Percentiles rank a stretch among this genome's conserved stretches.
Evolutionary conservation across 78 protist species (phyloP).

Genomic region (slime mould (Dictyostelium discoideum)): DNA sequence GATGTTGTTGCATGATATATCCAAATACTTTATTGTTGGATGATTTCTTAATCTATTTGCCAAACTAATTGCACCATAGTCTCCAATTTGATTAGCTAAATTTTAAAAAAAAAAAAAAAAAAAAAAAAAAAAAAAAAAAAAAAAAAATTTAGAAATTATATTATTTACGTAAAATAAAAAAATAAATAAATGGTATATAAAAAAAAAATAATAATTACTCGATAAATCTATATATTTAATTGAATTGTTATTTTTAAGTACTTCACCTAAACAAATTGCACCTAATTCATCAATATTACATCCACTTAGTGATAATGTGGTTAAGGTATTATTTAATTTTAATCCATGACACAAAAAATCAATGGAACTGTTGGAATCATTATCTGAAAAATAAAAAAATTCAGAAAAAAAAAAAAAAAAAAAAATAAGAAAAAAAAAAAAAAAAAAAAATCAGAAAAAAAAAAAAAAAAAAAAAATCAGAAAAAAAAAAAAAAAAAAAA

Average conservation of each 20-base stretch:
- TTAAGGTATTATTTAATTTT: background rate
- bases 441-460: background rate
- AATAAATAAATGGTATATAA: too few species aligned
- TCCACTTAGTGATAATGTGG: background rate
- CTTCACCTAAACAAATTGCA: constrained; percentile 9
- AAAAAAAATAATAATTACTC: background rate
- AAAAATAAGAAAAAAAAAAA: background rate
- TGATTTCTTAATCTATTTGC: background rate
- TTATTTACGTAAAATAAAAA: too few species aligned
- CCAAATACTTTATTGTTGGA: background rate
- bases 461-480: background rate
- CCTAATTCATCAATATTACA: constrained; percentile 11
- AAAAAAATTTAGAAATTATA: background rate
- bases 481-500: background rate
- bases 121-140: background rate
- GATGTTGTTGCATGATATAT: background rate
- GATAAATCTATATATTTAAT: background rate
- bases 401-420: background rate
- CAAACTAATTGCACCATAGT: background rate
- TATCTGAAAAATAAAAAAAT: background rate
- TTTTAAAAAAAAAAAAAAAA: background rate
- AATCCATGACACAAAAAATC: constrained; percentile 2
- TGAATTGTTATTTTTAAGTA: background rate
- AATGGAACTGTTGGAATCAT: background rate
- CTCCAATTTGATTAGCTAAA: background rate